Evolutionary conservation across 495 filamentous ascomycete species (phyloP).

Genomic region (Lepraria neglecta): DNA sequence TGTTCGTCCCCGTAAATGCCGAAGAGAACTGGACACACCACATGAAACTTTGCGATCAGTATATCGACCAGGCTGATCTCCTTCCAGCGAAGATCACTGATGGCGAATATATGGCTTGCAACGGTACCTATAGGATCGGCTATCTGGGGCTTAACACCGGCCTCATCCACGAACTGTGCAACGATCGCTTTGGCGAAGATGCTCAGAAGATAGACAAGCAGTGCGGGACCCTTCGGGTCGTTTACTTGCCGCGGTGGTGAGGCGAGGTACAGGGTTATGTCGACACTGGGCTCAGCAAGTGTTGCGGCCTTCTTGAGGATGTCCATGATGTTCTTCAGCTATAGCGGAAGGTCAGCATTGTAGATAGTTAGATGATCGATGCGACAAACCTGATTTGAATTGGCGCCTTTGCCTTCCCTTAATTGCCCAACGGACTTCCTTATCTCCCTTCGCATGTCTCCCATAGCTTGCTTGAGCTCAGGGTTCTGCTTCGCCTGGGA

Average conservation of each 20-base stretch:
- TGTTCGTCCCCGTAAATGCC: constrained; percentile 73
- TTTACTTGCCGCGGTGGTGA: constrained; percentile 48
- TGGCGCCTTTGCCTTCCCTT: constrained; percentile 55
- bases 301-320: constrained; percentile 18
- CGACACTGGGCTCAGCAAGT: constrained; percentile 48
- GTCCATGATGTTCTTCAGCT: constrained; percentile 19
- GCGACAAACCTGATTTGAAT: constrained; percentile 49
- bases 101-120: constrained; percentile 66
- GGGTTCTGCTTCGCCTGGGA: constrained; percentile 46
- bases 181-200: constrained; percentile 73
- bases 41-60: constrained; percentile 77
- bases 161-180: constrained; percentile 69
- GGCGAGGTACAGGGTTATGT: constrained; percentile 62
- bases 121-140: constrained; percentile 81
- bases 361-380: constrained; percentile 22
- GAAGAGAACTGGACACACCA: constrained; percentile 77
- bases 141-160: constrained; percentile 56
- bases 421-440: constrained; percentile 68
- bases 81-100: constrained; percentile 58
- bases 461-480: constrained; percentile 57
- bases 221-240: constrained; percentile 55
- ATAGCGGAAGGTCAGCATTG: constrained; percentile 14
- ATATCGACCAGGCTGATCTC: constrained; percentile 74
- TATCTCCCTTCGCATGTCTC: constrained; percentile 68
- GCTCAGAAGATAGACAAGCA: constrained; percentile 79